Evolutionary conservation across 768 basidiomycete species (phyloP).

Genomic region (Chiua virens): DNA sequence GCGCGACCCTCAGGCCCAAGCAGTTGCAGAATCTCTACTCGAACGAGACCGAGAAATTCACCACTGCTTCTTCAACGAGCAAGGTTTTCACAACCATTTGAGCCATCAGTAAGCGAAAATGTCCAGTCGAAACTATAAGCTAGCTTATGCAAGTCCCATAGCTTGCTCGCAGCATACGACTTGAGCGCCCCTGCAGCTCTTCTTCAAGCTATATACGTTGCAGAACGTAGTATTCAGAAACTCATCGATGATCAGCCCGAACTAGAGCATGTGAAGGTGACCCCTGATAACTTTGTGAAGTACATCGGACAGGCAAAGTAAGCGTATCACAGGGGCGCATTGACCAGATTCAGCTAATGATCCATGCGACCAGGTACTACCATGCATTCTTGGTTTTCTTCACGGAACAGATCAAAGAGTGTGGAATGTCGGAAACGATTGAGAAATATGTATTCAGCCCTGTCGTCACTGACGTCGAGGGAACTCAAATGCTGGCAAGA

Average conservation of each 20-base stretch:
- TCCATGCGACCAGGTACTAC: conserved; percentile 27
- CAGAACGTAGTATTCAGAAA: conserved; percentile 38
- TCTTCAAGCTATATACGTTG: conserved; percentile 50
- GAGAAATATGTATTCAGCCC: conserved; percentile 50
- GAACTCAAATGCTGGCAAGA: conserved; percentile 32
- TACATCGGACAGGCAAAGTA: conserved; percentile 52
- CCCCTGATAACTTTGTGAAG: conserved; percentile 47
- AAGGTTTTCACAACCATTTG: conserved; percentile 56
- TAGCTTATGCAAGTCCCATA: conserved; percentile 20
- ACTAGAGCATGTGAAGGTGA: conserved; percentile 29
- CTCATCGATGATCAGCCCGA: conserved; percentile 39
- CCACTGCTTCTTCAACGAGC: conserved; percentile 48
- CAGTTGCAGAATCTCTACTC: conserved; percentile 43
- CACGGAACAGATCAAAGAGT: conserved; percentile 35
- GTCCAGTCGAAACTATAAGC: background rate
- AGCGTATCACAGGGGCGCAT: conserved; percentile 31
- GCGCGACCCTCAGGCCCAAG: conserved; percentile 42
- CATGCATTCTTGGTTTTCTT: conserved; percentile 41
- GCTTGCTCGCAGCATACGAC: conserved; percentile 57
- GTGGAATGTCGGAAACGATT: conserved; percentile 40
- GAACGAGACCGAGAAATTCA: conserved; percentile 47
- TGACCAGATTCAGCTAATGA: conserved; percentile 32
- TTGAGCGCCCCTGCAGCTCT: conserved; percentile 48
- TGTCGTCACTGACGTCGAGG: conserved; percentile 29
- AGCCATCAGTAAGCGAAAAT: conserved; percentile 51